Evolutionary conservation across 2,329 filamentous ascomycete genomes (phyloP), one percentile per base, ranked within the genome.

Genomic region (Erysiphe pisi): DNA sequence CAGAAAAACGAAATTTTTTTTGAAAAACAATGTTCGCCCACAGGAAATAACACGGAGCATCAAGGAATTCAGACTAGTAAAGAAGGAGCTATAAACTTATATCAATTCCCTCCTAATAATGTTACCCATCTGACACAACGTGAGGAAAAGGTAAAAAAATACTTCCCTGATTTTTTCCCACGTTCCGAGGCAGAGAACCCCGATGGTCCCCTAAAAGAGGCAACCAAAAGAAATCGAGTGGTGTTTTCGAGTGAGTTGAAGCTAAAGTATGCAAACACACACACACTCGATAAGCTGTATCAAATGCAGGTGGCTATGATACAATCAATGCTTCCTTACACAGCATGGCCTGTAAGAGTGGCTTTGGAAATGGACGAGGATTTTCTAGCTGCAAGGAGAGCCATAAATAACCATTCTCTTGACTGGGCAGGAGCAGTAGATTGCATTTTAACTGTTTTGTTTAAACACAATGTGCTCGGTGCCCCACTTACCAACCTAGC

Each of bases 251-350:
- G 18, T 36, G 61, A 68, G 14, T 31, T 36, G 18, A 25, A 68
- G 20, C 14, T 40, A 0, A 68, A 25, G 9, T 68, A 12, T 40
- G 28, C 61, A 12, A 31, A 31, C 20, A 20, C 28, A 25, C 14
- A 18, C 12, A 68, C 20, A 7, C 61, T 18, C 14, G 22, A 31
- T 40, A 68, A 68, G 14, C 14, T 65, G 25, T 65, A 65, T 65
- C 61, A 31, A 31, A 65, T 65, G 25, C 61, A 65, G 25, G 25
- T 65, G 16, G 8, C 61, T 14, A 65, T 65, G 25, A 65, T 65
- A 28, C 61, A 65, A 65, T 65, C 25, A 18, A 65, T 65, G 61
- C 61, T 65, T 14, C 61, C 61, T 16, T 25, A 68, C 22, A 68
- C 61, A 68, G 28, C 22, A 25, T 68, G 28, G 61, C 14, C 61